Evolutionary conservation across 2,329 filamentous ascomycete genomes (phyloP), one percentile per base, ranked within the genome.

Genomic region (Blumeriella jaapii): DNA sequence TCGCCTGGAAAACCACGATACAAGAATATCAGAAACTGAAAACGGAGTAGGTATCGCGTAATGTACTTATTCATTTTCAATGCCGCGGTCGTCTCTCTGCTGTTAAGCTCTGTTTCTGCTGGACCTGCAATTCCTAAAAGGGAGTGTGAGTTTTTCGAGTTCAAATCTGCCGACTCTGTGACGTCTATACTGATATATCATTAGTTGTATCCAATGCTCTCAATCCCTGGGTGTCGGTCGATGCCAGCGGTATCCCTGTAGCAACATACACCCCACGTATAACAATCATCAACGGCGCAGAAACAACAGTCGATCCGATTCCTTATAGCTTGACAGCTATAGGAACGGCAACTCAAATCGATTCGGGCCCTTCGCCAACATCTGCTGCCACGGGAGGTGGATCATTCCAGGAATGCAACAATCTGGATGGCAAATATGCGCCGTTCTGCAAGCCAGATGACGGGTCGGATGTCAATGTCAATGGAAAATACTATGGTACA

Each of bases 371-470:
- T 17, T 42, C 44, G 10, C 32, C 31, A 26, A 42, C 46, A 20
- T 38, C 40, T n/a, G 36, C 38, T 19, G 31, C 44, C 11, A 49
- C 43, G 11, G 44, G 40, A 14, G 51, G 50, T 27, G 51, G 50
- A 13, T 45, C 48, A 10, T 53, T 49, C 33, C 35, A 51, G 29
- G 42, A 52, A 15, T 55, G 53, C 38, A 37, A 53, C 12, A 55
- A 53, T 25, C 41, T 28, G 8, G 42, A 49, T 22, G 47, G 46
- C n/a, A 29, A 40, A 6, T 52, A 45, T 32, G 47, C 50, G 6
- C 52, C 52, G 1, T 50, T 55, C 32, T 54, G 53, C 35, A 47
- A 46, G 19, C 53, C 50, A 4, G 36, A 42, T n/a, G 54, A 55
- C 35, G 49, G 42, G n/a, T 46, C 49, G 5, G 43, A 35, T 25